These are phyloP conservation scores for Angomonas ambiguus DNA, from an alignment of 208 protist genomes.

Conservation along the genomic window DNA sequence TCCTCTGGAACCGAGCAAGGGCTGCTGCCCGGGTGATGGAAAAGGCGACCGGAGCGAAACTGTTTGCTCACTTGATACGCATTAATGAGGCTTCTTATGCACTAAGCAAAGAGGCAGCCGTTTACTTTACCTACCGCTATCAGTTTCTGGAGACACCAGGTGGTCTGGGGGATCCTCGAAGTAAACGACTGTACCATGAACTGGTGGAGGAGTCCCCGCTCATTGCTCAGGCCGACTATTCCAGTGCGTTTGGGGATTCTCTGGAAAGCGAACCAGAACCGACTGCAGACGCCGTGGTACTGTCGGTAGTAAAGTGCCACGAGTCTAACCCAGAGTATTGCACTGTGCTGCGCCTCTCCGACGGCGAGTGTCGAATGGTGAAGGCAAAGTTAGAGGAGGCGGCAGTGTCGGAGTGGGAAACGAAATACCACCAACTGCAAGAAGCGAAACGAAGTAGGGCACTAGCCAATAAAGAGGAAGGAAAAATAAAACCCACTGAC, in stretches of 20 bases:
- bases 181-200: background rate
- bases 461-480: background rate
- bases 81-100: background rate
- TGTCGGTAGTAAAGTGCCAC: background rate
- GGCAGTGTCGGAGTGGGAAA: background rate
- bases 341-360: background rate
- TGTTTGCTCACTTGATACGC: background rate
- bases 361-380: background rate
- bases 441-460: background rate
- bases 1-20: conserved; percentile 22
- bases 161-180: background rate
- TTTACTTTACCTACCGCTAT: background rate
- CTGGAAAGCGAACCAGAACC: background rate
- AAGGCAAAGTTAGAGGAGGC: background rate
- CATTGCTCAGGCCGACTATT: background rate
- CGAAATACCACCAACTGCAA: background rate
- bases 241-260: background rate
- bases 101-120: background rate
- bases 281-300: background rate
- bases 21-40: conserved; percentile 21
- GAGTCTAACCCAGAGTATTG: background rate
- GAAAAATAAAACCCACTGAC: background rate
- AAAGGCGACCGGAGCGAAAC: background rate
- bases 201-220: background rate
- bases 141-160: background rate